Conservation (phyloP, 176 grass and related monocot species). For the Triticum turgidum region DNA sequence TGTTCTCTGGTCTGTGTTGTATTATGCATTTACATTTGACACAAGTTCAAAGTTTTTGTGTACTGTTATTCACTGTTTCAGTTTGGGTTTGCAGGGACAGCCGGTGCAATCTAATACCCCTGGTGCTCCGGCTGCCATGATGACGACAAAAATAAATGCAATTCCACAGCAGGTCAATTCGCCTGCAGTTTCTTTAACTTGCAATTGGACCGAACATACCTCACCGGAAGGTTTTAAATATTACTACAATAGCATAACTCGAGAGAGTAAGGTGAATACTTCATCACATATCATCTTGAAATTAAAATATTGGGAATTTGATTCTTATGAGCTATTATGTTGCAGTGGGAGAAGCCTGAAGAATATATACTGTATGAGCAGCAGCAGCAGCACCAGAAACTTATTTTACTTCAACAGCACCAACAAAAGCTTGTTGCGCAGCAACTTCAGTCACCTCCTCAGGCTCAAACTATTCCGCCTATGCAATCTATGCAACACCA, state of each 20-base stretch:
- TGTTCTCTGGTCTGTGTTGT: slow-evolving; percentile 18
- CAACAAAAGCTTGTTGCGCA: slow-evolving; percentile 83
- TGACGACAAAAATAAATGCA: slow-evolving; percentile 46
- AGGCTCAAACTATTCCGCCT: slow-evolving; percentile 53
- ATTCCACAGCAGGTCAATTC: slow-evolving; percentile 51
- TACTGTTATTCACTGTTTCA: slow-evolving; percentile 31
- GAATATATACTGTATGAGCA: slow-evolving; percentile 89
- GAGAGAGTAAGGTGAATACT: slow-evolving; percentile 86
- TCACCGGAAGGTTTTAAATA: slow-evolving; percentile 99
- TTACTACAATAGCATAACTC: slow-evolving; percentile 86
- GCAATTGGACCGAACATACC: slow-evolving; percentile 95
- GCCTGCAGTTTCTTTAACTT: slow-evolving; percentile 69
- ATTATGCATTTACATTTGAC: not conserved
- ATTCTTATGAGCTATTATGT: slow-evolving; percentile 17
- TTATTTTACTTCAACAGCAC: slow-evolving; percentile 93
- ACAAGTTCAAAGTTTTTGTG: slow-evolving; percentile 9
- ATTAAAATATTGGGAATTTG: not conserved
- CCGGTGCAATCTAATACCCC: slow-evolving; percentile 44
- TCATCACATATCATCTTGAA: not conserved
- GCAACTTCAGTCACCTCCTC: slow-evolving; percentile 73
- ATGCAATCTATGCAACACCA: slow-evolving; percentile 65
- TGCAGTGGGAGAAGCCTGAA: slow-evolving; percentile 98
- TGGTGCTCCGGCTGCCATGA: slow-evolving; percentile 47
- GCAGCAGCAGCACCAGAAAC: slow-evolving; percentile 74
- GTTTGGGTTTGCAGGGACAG: slow-evolving; percentile 47